Conservation (phyloP, 1,139 yeast species). For the Scheffersomyces stambukii region DNA sequence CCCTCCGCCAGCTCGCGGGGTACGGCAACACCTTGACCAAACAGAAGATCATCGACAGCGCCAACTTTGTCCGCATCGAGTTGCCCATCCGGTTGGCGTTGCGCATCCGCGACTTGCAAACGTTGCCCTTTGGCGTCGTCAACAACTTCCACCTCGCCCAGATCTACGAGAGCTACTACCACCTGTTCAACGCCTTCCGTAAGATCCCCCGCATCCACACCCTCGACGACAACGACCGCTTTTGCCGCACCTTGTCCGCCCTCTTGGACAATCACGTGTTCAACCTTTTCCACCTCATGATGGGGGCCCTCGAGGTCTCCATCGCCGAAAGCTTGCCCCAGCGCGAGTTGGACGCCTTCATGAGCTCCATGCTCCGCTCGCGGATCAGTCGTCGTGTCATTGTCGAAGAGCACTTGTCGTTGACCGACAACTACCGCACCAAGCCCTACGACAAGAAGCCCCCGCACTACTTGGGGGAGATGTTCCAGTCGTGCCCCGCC, state of each 20-base stretch:
- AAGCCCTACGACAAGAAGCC: conserved; percentile 47
- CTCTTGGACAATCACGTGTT: conserved; percentile 75
- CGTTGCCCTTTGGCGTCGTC: conserved; percentile 77
- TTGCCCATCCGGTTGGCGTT: conserved; percentile 80
- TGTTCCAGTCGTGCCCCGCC: conserved; percentile 75
- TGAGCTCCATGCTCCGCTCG: conserved; percentile 75
- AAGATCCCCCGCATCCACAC: conserved; percentile 63
- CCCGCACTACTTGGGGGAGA: conserved; percentile 79
- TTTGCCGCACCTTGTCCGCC: conserved; percentile 58
- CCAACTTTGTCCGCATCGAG: conserved; percentile 84
- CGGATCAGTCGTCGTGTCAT: conserved; percentile 86
- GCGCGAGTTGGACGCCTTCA: conserved; percentile 60
- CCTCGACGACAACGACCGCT: conserved; percentile 67
- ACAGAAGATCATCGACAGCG: conserved; percentile 74
- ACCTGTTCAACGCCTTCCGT: conserved; percentile 81
- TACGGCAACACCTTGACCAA: conserved; percentile 79
- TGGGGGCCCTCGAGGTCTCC: conserved; percentile 87
- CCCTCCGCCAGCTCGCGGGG: conserved; percentile 81
- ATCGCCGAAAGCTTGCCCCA: conserved; percentile 61
- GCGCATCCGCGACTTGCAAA: conserved; percentile 74
- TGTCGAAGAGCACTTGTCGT: conserved; percentile 83
- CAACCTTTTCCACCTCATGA: conserved; percentile 81
- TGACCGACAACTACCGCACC: conserved; percentile 57
- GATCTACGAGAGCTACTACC: conserved; percentile 84
- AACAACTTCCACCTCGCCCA: conserved; percentile 82